phyloP scores from a whole-genome alignment of 1,284 basidiomycete genomes.

The Fomitopsis betulina region DNA sequence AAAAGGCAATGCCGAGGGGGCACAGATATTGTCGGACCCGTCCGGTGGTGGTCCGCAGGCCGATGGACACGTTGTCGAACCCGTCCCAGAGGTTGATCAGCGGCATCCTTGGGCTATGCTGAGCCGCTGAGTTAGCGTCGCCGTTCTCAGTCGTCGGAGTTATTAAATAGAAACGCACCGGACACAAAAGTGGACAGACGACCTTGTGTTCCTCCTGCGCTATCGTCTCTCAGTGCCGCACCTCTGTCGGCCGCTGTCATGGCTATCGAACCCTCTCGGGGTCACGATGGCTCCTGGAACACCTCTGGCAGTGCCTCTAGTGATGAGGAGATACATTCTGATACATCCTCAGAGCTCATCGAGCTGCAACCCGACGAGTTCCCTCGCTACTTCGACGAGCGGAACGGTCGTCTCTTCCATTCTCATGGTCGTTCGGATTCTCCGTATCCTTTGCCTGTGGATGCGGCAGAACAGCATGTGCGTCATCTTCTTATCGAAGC shows the following conservation, averaged over 20 bases:
- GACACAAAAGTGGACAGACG: conserved; percentile 13
- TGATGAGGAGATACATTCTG: conserved; percentile 31
- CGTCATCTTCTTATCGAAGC: conserved; percentile 13
- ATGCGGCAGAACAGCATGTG: conserved; percentile 59
- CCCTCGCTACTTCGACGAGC: conserved; percentile 51
- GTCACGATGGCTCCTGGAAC: conserved; percentile 3
- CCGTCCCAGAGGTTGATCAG: background rate
- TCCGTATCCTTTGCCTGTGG: conserved; percentile 65
- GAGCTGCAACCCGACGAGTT: conserved; percentile 46
- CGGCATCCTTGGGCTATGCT: conserved; percentile 13
- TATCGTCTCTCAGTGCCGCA: conserved; percentile 5
- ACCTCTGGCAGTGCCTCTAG: conserved; percentile 8
- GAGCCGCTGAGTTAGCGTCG: conserved; percentile 26
- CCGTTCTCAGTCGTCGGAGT: conserved; percentile 24
- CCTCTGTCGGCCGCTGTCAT: conserved; percentile 7
- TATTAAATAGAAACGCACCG: conserved; percentile 16
- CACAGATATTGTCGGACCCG: background rate
- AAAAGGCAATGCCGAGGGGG: background rate
- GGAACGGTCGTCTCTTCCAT: conserved; percentile 57
- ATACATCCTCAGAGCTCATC: conserved; percentile 37
- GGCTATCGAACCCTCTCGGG: conserved; percentile 16
- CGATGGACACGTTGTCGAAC: conserved; percentile 1
- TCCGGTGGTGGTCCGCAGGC: background rate
- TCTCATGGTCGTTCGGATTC: conserved; percentile 52
- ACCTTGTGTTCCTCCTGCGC: conserved; percentile 13